Base-by-base conservation (phyloP, 2,329 filamentous ascomycete genomes). In the Teratosphaeria zuluensis region DNA sequence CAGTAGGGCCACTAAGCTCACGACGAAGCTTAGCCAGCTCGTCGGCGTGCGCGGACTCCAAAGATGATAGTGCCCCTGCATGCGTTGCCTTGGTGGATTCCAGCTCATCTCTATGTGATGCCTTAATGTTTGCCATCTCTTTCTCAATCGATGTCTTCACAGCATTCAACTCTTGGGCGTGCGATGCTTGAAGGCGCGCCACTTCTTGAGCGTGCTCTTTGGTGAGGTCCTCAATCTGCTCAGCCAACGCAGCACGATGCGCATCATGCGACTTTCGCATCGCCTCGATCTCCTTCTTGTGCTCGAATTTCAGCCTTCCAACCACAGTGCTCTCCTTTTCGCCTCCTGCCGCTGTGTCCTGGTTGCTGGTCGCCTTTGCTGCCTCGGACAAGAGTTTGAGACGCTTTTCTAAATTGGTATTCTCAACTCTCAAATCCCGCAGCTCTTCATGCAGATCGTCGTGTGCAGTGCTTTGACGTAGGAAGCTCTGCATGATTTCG, bases 401-500 rank as follows among this genome's bases (percentile, higher is more conserved):
- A 56, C 63, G 62, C 30, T 55, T 31, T 53, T 65, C 58, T 19
- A 68, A 51, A 31, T 61, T 63, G 14, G 31, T 51, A 35, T 66
- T 58, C 57, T 70, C 64, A 24, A 62, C 55, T 53, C 66, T 65
- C 54, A 70, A 60, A 19, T 68, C 63, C 35, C 57, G 58, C 53
- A 66, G 64, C 56, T 66, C 65, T 16, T 61, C 58, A 52, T 60
- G 56, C 62, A 69, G 55, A 11, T 57, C 61, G 54, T 69, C 67
- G 21, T 63, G 59, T 42, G 59, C 62, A 31, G 64, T 65, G 51
- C 58, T 64, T 53, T 69, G 66, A 6, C 66, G 65, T 48, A 69
- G 56, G 56, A 69, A 59, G 55, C 61, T 66, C 56, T 68, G 66
- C 61, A 69, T 64, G 30, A 68, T 58, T 55, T 69, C 63, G 62